Percentiles rank a stretch among this genome's conserved stretches.
These are phyloP conservation scores for Leccinum colubrinum DNA, from an alignment of 1,284 basidiomycete species.

Conservation along the genomic window DNA sequence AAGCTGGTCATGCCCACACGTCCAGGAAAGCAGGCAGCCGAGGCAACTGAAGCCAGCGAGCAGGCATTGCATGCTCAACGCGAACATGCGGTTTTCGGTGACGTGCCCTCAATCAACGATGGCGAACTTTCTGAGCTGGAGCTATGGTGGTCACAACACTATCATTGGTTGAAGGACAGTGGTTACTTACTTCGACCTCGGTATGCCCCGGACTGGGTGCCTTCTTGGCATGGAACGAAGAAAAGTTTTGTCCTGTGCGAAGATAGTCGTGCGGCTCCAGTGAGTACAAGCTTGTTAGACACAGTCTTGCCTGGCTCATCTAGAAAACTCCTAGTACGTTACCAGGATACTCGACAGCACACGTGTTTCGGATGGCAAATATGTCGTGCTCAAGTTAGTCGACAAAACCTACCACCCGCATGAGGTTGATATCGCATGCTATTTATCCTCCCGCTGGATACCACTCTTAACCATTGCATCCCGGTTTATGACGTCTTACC, in stretches of 20 bases:
- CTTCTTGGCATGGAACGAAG: constrained; percentile 32
- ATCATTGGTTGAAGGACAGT: constrained; percentile 30
- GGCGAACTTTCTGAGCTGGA: constrained; percentile 10
- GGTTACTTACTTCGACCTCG: constrained; percentile 38
- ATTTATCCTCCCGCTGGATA: constrained; percentile 20
- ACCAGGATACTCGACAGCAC: constrained; percentile 13
- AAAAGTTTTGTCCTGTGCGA: not conserved
- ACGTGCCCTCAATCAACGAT: not conserved
- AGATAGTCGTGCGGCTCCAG: too few relatives aligned
- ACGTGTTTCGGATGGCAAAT: constrained; percentile 28
- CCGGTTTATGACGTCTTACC: constrained; percentile 32
- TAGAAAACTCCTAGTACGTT: not conserved
- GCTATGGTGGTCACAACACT: constrained; percentile 31
- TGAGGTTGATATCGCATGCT: constrained; percentile 28
- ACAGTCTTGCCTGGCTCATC: too few relatives aligned
- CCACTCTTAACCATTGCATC: constrained; percentile 34
- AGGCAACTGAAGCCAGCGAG: constrained; percentile 1
- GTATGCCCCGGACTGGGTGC: constrained; percentile 35
- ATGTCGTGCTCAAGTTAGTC: constrained; percentile 33
- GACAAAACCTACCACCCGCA: constrained; percentile 13
- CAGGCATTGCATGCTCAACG: constrained; percentile 1
- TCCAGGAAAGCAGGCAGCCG: not conserved
- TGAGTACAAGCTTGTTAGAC: not conserved
- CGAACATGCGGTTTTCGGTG: not conserved
- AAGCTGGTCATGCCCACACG: too few relatives aligned